Base-by-base conservation (phyloP, 2,329 filamentous ascomycete genomes). In the Penicillium sp. region DNA sequence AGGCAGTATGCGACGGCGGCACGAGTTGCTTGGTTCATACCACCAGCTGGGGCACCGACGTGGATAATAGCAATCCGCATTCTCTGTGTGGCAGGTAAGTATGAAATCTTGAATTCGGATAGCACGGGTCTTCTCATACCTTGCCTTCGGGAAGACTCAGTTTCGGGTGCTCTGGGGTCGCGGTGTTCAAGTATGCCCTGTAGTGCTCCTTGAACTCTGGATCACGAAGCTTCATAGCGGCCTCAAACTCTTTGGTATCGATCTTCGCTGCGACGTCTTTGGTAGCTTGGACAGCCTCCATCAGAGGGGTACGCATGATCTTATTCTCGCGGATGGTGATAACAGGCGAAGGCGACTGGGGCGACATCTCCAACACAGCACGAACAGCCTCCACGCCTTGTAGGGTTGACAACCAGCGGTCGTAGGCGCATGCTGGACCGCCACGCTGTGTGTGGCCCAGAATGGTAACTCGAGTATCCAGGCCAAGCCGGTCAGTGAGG, bases 301-400 rank as follows among this genome's bases (percentile, higher is more conserved):
- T 87, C 22, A 99, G 77, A 16, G 90, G 87, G 61, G 91, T 90
- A 47, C 91, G 83, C 57, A 90, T 84, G 66, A 99, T 97, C 76
- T 99, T 95, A 80, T 97, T 97, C 77, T 99, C 93, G 56, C 86
- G 91, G 60, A 99, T 91, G 60, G 90, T 91, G 66, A 99, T 97
- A 65, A 99, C 91, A 50, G 90, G 92, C 41, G 90, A 95, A 47
- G 89, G 88, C 0, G 88, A 92, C 36, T 93, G 87, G 9, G 93
- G 90, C 0, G 84, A 95, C 41, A 89, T 88, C 58, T 95, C 89
- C 25, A 96, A 79, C 14, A 96, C 89, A 18, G 92, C 91, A 63
- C 88, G 89, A 64, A 97, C 91, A 19, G 91, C 92, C 71, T 96
- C 91, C 3, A 95, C 89, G 63, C 91, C 93, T 68, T 99, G 93